Evolutionary conservation across 768 basidiomycete species (phyloP).

Genomic region (Calocera viscosa): DNA sequence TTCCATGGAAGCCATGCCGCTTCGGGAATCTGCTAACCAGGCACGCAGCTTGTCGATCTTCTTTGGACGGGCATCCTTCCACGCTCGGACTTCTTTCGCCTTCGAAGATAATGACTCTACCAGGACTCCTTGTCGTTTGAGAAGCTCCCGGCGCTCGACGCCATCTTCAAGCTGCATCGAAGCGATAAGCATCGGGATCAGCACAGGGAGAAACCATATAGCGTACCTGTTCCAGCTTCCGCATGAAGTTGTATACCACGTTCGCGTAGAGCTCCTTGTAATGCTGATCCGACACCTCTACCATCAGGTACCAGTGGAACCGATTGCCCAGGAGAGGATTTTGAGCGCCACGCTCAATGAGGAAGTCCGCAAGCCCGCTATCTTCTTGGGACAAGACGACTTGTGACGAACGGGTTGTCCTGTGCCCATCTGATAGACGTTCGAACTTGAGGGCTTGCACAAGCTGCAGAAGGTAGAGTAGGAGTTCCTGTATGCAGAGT

Average conservation of each 20-base stretch:
- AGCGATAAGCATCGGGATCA: neutral
- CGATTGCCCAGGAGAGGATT: conserved; percentile 81
- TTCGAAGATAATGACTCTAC: conserved; percentile 74
- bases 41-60: conserved; percentile 94
- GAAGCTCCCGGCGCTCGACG: conserved; percentile 67
- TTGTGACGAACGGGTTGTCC: conserved; percentile 1
- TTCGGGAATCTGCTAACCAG: conserved; percentile 72
- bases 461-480: conserved; percentile 85
- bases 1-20: conserved; percentile 59
- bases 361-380: conserved; percentile 84
- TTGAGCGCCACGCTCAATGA: conserved; percentile 70
- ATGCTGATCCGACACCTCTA: conserved; percentile 71
- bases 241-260: conserved; percentile 83
- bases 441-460: conserved; percentile 98
- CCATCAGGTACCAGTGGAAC: conserved; percentile 96
- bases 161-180: conserved; percentile 54
- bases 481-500: conserved; percentile 73
- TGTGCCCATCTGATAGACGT: conserved; percentile 46
- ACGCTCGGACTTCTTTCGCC: conserved; percentile 74
- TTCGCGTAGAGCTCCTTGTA: conserved; percentile 89
- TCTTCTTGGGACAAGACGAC: conserved; percentile 72
- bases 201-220: neutral
- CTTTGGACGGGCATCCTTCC: conserved; percentile 88
- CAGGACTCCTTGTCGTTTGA: conserved; percentile 82
- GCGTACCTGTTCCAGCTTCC: conserved; percentile 69